These are phyloP conservation scores for Seminavis robusta DNA, from an alignment of 108 stramenopile species.

Conservation along the genomic window DNA sequence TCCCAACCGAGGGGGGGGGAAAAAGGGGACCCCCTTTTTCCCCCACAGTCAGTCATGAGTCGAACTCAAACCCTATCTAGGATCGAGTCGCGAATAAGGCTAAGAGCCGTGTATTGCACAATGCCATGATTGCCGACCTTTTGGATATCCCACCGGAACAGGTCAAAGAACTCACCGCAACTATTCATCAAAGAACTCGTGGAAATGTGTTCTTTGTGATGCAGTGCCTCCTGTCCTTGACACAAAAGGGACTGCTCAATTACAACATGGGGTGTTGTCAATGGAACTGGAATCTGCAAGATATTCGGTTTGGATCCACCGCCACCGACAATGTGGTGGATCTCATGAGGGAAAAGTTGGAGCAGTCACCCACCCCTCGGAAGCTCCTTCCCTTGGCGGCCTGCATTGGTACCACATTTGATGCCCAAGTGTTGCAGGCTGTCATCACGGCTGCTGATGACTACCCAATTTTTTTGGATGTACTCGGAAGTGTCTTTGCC, in stretches of 20 bases:
- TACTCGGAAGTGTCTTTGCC: neutral
- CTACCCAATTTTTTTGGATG: neutral
- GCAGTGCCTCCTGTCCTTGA: neutral
- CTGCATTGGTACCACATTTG: neutral
- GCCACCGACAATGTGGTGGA: neutral
- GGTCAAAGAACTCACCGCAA: neutral
- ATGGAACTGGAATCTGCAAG: neutral
- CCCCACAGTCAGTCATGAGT: no score
- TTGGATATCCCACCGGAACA: neutral
- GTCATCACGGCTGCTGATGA: neutral
- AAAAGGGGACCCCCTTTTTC: no score
- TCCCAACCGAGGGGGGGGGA: no score
- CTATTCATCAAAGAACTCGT: neutral
- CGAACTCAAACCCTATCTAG: no score
- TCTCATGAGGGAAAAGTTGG: neutral
- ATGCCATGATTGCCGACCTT: neutral
- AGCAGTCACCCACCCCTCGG: neutral
- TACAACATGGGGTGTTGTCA: neutral
- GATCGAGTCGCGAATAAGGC: no score
- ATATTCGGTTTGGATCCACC: neutral
- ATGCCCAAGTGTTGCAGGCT: neutral
- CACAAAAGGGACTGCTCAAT: neutral
- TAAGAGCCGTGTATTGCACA: no score
- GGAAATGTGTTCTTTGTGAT: neutral
- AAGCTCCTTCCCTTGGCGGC: neutral